These are phyloP conservation scores for Penicillium robsamsonii DNA, from an alignment of 495 filamentous ascomycete species.

Conservation along the genomic window DNA sequence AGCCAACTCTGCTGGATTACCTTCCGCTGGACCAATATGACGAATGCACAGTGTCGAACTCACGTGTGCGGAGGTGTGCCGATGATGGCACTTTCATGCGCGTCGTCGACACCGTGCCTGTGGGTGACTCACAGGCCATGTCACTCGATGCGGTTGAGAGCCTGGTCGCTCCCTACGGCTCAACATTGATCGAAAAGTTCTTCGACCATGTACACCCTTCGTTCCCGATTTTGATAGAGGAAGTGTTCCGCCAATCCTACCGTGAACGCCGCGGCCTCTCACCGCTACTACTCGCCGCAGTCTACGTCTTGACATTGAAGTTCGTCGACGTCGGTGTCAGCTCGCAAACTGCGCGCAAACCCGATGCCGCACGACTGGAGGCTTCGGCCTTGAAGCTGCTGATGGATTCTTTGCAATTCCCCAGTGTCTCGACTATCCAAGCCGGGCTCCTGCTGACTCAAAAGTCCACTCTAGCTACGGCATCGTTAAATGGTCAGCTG, in stretches of 20 bases:
- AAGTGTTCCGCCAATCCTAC: conserved; percentile 82
- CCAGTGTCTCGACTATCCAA: conserved; percentile 91
- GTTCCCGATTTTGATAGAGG: conserved; percentile 87
- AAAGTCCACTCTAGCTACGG: conserved; percentile 79
- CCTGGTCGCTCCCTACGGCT: conserved; percentile 77
- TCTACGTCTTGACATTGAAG: conserved; percentile 88
- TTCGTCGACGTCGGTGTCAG: conserved; percentile 78
- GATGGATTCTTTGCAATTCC: conserved; percentile 72
- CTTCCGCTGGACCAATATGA: conserved; percentile 44
- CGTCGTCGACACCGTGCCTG: conserved; percentile 37
- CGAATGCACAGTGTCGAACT: conserved; percentile 37
- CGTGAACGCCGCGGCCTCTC: conserved; percentile 74
- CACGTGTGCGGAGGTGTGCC: conserved; percentile 70
- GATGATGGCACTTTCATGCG: conserved; percentile 80
- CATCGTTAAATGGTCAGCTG: conserved; percentile 79
- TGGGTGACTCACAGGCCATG: conserved; percentile 47
- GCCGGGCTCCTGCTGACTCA: conserved; percentile 87
- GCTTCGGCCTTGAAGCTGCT: conserved; percentile 70
- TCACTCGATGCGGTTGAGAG: conserved; percentile 79
- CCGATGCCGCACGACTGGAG: conserved; percentile 75
- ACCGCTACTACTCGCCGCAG: conserved; percentile 78
- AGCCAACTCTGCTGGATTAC: conserved; percentile 49
- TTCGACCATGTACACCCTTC: conserved; percentile 85
- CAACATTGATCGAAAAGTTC: conserved; percentile 79
- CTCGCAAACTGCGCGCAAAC: conserved; percentile 61